Evolutionary conservation across 176 grass and related monocot species (phyloP).

Genomic region (Zoysia japonica): DNA sequence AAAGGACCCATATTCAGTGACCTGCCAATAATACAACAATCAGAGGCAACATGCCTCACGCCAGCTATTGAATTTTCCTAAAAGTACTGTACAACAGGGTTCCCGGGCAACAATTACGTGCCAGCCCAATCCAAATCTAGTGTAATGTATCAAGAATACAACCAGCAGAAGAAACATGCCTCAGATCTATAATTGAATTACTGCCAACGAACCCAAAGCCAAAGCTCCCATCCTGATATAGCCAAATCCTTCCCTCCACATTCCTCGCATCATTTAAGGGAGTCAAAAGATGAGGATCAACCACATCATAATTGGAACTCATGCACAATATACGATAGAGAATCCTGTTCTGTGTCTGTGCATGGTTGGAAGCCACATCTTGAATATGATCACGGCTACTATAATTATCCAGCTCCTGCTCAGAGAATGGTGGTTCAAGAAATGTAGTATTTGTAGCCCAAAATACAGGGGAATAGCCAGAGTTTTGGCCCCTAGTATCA

Average conservation of each 20-base stretch:
- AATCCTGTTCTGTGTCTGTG: slow-evolving; percentile 8
- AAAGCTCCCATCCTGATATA: slow-evolving; percentile 87
- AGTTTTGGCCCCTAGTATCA: slow-evolving; percentile 55
- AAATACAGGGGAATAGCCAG: slow-evolving; percentile 74
- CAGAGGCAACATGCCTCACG: slow-evolving; percentile 54
- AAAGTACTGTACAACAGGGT: slow-evolving; percentile 38
- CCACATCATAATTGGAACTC: slow-evolving; percentile 74
- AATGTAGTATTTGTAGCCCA: slow-evolving; percentile 83
- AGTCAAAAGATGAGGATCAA: slow-evolving; percentile 48
- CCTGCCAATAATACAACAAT: slow-evolving; percentile 52
- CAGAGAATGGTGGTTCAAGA: slow-evolving; percentile 75
- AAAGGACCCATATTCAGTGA: slow-evolving; percentile 31
- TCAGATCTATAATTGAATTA: slow-evolving; percentile 80
- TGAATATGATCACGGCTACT: slow-evolving; percentile 53
- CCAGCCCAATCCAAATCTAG: slow-evolving; percentile 40
- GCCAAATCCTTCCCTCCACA: slow-evolving; percentile 83
- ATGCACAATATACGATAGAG: slow-evolving; percentile 76
- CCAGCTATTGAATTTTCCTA: slow-evolving; percentile 50
- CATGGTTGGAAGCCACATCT: slow-evolving; percentile 19
- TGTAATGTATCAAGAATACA: slow-evolving; percentile 62
- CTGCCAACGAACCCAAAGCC: slow-evolving; percentile 84
- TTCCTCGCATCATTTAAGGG: slow-evolving; percentile 55
- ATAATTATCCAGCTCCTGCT: slow-evolving; percentile 67
- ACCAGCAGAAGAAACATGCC: slow-evolving; percentile 61
- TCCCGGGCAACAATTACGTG: slow-evolving; percentile 49